phyloP scores from a whole-genome alignment of 2,329 filamentous ascomycete species.

The Plenodomus biglobosus region DNA sequence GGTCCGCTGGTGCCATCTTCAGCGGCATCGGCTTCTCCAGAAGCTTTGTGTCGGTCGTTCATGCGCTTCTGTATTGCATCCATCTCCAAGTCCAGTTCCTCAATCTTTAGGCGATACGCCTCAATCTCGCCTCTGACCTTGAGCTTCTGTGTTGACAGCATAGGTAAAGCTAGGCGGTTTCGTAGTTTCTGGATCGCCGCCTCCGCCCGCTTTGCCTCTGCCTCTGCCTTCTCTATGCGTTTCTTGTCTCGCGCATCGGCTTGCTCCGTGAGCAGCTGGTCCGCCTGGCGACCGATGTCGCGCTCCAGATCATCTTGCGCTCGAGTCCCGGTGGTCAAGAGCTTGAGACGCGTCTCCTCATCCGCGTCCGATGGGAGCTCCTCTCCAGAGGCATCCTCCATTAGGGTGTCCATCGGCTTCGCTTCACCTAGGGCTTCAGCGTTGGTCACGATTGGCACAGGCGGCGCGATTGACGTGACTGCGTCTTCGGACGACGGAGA shows the following conservation, averaged over 20 bases:
- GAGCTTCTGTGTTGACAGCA: conserved; percentile 57
- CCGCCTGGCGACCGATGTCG: conserved; percentile 72
- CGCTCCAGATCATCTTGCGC: conserved; percentile 89
- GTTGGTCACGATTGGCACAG: conserved; percentile 9
- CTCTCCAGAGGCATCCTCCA: conserved; percentile 15
- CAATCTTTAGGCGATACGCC: conserved; percentile 65
- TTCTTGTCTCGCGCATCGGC: conserved; percentile 65
- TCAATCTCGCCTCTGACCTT: conserved; percentile 67
- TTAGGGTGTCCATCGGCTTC: conserved; percentile 4
- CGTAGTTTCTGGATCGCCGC: conserved; percentile 64
- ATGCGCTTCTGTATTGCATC: conserved; percentile 80
- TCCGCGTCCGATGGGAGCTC: conserved; percentile 39
- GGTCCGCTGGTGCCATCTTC: conserved; percentile 58
- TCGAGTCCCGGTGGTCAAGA: conserved; percentile 51
- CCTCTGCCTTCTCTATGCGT: conserved; percentile 59
- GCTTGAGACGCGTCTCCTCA: conserved; percentile 46
- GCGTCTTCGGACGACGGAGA: conserved; percentile 9
- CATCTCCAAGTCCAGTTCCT: conserved; percentile 69
- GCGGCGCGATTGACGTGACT: conserved; percentile 9
- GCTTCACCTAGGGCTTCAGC: conserved; percentile 9
- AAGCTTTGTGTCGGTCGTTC: conserved; percentile 67
- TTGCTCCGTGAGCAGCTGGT: conserved; percentile 61
- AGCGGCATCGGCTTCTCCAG: conserved; percentile 47
- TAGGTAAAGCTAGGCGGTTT: conserved; percentile 58
- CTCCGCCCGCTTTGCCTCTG: conserved; percentile 60